Conservation (phyloP, 352 stramenopile species). For the Globisporangium echinulatum region DNA sequence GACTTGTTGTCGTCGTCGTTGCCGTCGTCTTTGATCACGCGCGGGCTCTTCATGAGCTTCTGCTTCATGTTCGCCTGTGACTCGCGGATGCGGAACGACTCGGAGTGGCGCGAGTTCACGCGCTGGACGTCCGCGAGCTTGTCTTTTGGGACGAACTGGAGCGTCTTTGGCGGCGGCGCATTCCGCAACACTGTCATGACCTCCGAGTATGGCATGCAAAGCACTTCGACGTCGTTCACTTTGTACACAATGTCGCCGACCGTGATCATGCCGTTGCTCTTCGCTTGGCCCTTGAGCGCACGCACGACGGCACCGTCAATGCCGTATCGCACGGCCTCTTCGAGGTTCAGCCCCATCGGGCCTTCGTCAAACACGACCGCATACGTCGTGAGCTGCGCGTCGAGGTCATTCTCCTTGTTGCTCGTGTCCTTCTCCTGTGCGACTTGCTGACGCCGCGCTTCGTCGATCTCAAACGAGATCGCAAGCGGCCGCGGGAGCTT, state of each 20-base stretch:
- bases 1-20: constrained; percentile 78
- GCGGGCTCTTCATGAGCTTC: constrained; percentile 65
- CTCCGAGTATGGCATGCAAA: constrained; percentile 80
- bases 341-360: constrained; percentile 79
- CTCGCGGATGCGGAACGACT: constrained; percentile 61
- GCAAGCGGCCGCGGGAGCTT: constrained; percentile 73
- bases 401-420: constrained; percentile 56
- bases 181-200: constrained; percentile 79
- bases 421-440: constrained; percentile 45
- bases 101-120: constrained; percentile 75
- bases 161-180: constrained; percentile 58
- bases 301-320: constrained; percentile 79
- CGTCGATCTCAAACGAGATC: constrained; percentile 81
- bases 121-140: constrained; percentile 80
- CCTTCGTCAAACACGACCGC: constrained; percentile 82
- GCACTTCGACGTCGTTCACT: constrained; percentile 75
- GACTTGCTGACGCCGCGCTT: constrained; percentile 48
- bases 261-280: constrained; percentile 78
- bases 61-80: constrained; percentile 57
- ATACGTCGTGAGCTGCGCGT: constrained; percentile 75
- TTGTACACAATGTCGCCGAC: constrained; percentile 86
- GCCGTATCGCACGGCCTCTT: constrained; percentile 77
- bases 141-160: constrained; percentile 84
- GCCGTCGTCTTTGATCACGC: constrained; percentile 65
- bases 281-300: constrained; percentile 76